Base-by-base conservation (phyloP, 257 asterid genomes). In the Eucommia ulmoides region DNA sequence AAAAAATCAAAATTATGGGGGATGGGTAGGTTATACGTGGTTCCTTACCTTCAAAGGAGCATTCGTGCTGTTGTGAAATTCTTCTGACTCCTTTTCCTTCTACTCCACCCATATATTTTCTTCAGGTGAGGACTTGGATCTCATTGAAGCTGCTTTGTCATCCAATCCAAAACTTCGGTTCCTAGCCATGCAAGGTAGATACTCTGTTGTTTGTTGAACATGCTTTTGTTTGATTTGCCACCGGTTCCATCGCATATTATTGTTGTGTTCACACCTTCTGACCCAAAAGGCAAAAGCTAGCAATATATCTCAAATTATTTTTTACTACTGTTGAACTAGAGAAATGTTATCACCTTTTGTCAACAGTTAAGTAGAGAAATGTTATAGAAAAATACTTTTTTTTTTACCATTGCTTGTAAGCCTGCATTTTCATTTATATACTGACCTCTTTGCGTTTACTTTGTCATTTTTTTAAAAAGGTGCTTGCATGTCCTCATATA, bases 181-280 rank as follows among this genome's bases (percentile, higher is more conserved):
- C 41, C 79, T 76, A 24, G 80, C 91, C 15, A 68, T 88, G 85
- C 64, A 80, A 71, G 95, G 93, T 81, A 68, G 51, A 45, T 24
- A 45, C 41, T n/a, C n/a, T n/a, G n/a, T n/a, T n/a, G n/a, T n/a
- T n/a, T n/a, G n/a, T n/a, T n/a, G n/a, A n/a, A n/a, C n/a, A n/a
- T n/a, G n/a, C n/a, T n/a, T n/a, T n/a, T n/a, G n/a, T n/a, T n/a
- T n/a, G n/a, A n/a, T n/a, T n/a, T n/a, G n/a, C n/a, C n/a, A n/a
- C n/a, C n/a, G n/a, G n/a, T n/a, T n/a, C n/a, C n/a, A n/a, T n/a
- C n/a, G n/a, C n/a, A n/a, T n/a, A n/a, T n/a, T n/a, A n/a, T n/a
- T n/a, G n/a, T n/a, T n/a, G n/a, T n/a, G n/a, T n/a, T n/a, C n/a
- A n/a, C n/a, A n/a, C n/a, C n/a, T n/a, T n/a, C n/a, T n/a, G n/a